phyloP scores from a whole-genome alignment of 257 asterid species.

The Solanum pimpinellifolium region DNA sequence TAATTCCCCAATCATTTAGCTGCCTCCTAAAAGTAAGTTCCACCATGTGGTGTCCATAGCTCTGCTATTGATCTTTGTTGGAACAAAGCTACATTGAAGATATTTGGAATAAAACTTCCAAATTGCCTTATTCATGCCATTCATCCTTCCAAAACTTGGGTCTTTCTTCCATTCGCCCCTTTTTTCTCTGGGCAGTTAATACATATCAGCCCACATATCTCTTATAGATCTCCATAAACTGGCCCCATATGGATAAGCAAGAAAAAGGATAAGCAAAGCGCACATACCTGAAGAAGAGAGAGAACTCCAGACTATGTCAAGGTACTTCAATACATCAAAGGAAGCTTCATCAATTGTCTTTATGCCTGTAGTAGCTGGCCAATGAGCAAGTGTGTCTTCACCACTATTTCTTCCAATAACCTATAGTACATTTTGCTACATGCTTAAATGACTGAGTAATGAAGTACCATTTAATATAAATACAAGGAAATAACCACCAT shows the following conservation, averaged over 20 bases:
- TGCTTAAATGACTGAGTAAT: constrained; percentile 2
- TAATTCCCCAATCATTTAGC: neutral
- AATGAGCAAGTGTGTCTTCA: constrained; percentile 89
- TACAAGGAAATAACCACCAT: neutral
- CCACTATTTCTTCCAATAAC: constrained; percentile 74
- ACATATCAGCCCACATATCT: neutral
- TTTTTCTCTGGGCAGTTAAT: neutral
- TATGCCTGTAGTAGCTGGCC: constrained; percentile 73
- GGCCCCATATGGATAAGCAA: neutral
- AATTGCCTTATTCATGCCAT: neutral
- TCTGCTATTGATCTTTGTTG: neutral
- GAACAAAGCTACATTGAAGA: neutral
- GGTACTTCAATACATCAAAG: constrained; percentile 62
- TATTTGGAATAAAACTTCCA: neutral
- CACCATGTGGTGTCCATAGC: neutral
- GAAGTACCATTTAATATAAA: neutral
- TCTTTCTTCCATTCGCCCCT: neutral
- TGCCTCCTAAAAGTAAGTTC: neutral
- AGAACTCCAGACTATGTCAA: constrained; percentile 62
- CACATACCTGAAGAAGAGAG: constrained; percentile 68
- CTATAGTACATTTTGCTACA: constrained; percentile 21
- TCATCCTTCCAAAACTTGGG: neutral
- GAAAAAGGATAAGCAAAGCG: neutral
- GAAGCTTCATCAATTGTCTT: constrained; percentile 88
- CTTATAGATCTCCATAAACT: neutral